Base-by-base conservation (phyloP, 192 early-diverging fungal genomes). In the Gryganskiella cystojenkinii region DNA sequence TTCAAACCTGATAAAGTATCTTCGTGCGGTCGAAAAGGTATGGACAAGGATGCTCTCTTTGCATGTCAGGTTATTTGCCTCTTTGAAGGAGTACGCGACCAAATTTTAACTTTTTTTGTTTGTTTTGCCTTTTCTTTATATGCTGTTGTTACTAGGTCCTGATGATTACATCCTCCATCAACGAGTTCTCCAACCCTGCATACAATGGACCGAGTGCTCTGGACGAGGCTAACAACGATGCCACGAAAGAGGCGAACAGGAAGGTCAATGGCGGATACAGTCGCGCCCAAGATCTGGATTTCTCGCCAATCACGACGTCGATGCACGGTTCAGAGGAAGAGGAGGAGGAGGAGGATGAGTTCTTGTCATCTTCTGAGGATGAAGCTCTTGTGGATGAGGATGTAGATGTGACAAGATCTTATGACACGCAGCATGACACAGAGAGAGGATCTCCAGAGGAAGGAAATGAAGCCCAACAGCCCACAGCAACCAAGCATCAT, bases 21-120 rank as follows among this genome's bases (percentile, higher is more conserved):
- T 83, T 11, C 64, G 74, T 53, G 81, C 81, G 3, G 70, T 83
- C n/a, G 81, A 83, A 58, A 83, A 83, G 75, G 81, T 79, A 59
- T 25, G 5, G 8, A n/a, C 9, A 14, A 24, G 0, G 0, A 33
- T 4, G 46, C 14, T 28, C 10, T 46, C n/a, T 35, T 50, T 19
- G 19, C 14, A 35, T 11, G 35, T 14, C 4, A 17, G 17, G 53
- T 11, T 42, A 27, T 27, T 24, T 54, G 25, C 53, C 40, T 4
- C 56, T 30, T 34, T 24, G 42, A 20, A 30, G 0, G 25, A 40
- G 15, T 46, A 34, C 33, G 25, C 2, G 17, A 40, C 4, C 17
- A 11, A 15, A 27, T 45, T 47, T 24, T 4, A n/a, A 30, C n/a
- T 44, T 45, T 33, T 8, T 37, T 52, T 40, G 3, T 4, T 46